Base-by-base conservation (phyloP, 1,284 basidiomycete genomes). In the Gomphus sp. region DNA sequence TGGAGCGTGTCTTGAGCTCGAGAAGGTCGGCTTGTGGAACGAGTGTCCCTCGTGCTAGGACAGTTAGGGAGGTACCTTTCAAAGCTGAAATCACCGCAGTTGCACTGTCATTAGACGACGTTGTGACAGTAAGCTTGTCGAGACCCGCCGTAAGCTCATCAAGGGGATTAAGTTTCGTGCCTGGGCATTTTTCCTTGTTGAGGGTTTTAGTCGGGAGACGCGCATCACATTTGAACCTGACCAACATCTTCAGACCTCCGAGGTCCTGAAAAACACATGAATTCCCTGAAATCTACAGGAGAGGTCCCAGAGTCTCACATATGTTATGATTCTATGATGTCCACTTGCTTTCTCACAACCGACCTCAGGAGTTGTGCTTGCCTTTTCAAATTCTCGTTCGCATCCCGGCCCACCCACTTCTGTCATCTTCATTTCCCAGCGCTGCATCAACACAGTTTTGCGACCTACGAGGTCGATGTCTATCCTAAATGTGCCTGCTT, bases 391-490 rank as follows among this genome's bases (percentile, higher is more conserved):
- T 58, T 76, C 77, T 56, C 73, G 71, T 1, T 80, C 80, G 64
- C 71, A 82, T 60, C 69, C 11, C 72, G 73, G 50, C 55, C 68
- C 58, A 68, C 69, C 5, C 8, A 63, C 36, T 53, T 74, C 73
- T 28, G 66, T 60, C 7, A 70, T 72, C 1, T 69, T 62, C 60
- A 69, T 69, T 59, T 79, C 74, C 76, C 78, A 78, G 3, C 82
- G 73, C 59, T 76, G 79, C 63, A 85, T 67, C 14, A 86, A 64
- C 3, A 84, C 66, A 0, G 82, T 84, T 56, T 71, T 72, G 34
- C 72, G 66, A 9, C 82, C 81, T 4, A 73, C 79, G 9, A 84
- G 71, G 64, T 82, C 77, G 12, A 77, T 64, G 62, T 85, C 82
- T 57, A 85, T 80, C 14, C 82, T 69, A 64, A 83, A 85, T 54